Base-by-base conservation (phyloP, 1,284 basidiomycete species). In the Boletus semigastroideus region DNA sequence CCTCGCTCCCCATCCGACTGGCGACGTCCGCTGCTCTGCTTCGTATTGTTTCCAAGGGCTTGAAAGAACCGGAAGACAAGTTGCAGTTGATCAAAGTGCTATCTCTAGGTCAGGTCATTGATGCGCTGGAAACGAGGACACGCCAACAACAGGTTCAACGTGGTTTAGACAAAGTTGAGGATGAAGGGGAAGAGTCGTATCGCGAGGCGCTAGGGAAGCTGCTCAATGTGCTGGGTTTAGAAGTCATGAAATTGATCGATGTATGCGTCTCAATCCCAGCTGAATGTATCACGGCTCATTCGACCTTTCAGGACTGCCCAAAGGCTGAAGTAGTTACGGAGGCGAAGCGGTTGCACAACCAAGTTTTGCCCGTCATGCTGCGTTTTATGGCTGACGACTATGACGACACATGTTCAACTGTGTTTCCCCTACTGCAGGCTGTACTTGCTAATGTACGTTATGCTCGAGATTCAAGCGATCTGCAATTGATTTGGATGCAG, bases 11-110 rank as follows among this genome's bases (percentile, higher is more conserved):
- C 1, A 87, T 98, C 57, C 90, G 95, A 33, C 77, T 93, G 16
- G 90, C 94, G 1, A 87, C 95, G 0, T 88, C 88, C 16, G 83
- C 82, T 30, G 84, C 95, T 0, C 72, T 99, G 48, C 79, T 85
- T 19, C 87, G 90, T 31, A 91, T 99, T 49, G 78, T 97, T 22
- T 77, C 83, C 34, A 99, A 99, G 71, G 97, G 98, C 16, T 82
- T 99, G 57, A 96, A 98, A 67, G 92, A 94, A 64, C 86, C 94
- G 0, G 73, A 78, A 3, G 95, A 98, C 71, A 97, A 98, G 73
- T 72, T 99, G 9, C 87, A 94, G 61, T 78, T 99, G 12, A 81
- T 98, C 59, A 89, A 92, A 63, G 90, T 97, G 2, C 81, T 99
- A 41, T 90, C 95, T 44, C 75, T 98, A 7, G 84, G 86, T 5